Conservation (phyloP, 1,284 basidiomycete species). For the Ustilago trichophora region DNA sequence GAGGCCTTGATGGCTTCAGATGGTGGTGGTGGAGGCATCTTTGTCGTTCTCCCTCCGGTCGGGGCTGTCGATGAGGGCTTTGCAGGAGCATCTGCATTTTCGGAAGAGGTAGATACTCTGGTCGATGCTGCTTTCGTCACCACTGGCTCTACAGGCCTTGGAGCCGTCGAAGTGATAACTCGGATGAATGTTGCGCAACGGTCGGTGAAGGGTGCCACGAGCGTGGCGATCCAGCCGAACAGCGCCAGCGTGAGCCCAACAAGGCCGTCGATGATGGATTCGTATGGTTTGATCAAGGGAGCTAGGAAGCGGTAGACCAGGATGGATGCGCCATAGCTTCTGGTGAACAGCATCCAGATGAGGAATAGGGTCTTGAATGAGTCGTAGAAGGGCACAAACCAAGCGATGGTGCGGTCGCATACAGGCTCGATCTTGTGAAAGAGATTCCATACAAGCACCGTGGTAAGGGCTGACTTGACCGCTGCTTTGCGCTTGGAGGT, state of each 20-base stretch:
- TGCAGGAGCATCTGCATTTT: background rate
- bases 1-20: constrained; percentile 3
- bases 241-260: constrained; percentile 18
- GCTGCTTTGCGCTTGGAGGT: constrained; percentile 31
- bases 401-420: constrained; percentile 36
- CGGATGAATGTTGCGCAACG: background rate
- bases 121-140: background rate
- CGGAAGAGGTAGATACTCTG: background rate
- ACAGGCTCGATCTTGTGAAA: constrained; percentile 38
- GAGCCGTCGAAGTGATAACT: background rate
- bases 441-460: constrained; percentile 42
- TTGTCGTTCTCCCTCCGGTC: background rate
- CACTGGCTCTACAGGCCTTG: background rate
- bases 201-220: constrained; percentile 2
- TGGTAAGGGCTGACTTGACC: constrained; percentile 34
- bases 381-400: constrained; percentile 51
- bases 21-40: constrained; percentile 19
- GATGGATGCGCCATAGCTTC: constrained; percentile 40
- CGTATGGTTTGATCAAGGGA: constrained; percentile 34
- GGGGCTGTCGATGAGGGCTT: background rate
- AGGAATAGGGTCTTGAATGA: constrained; percentile 49
- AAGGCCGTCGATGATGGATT: constrained; percentile 25
- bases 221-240: constrained; percentile 7
- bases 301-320: constrained; percentile 37
- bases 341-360: constrained; percentile 45